These are phyloP conservation scores for Pestalotiopsis sp. DNA, from an alignment of 2,329 filamentous ascomycete species.

Conservation along the genomic window DNA sequence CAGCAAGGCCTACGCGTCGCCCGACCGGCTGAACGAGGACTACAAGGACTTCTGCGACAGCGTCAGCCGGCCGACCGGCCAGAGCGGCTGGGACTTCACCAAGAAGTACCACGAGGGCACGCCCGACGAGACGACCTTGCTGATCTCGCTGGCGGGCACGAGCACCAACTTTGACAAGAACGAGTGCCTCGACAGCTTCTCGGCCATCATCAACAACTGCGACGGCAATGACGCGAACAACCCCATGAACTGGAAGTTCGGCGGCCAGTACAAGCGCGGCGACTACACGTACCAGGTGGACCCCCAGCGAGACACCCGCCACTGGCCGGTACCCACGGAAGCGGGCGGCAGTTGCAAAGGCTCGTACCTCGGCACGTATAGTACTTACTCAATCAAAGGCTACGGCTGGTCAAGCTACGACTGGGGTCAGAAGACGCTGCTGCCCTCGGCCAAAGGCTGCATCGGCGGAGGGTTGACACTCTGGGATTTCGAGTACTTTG, in stretches of 20 bases:
- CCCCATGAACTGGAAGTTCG: not conserved
- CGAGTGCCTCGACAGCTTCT: conserved; percentile 21
- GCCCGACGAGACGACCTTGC: conserved; percentile 28
- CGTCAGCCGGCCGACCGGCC: conserved; percentile 18
- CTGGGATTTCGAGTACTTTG: conserved; percentile 16
- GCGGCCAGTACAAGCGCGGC: not conserved
- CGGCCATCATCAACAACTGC: not conserved
- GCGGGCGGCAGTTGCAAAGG: not conserved
- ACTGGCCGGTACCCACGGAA: not conserved
- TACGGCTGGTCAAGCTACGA: not conserved
- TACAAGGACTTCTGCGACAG: conserved; percentile 31
- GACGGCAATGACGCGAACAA: not conserved
- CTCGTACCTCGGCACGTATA: not conserved
- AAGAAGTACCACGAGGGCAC: conserved; percentile 29
- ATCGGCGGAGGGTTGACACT: conserved; percentile 4
- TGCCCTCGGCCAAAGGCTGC: conserved; percentile 16
- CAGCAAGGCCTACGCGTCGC: conserved; percentile 23
- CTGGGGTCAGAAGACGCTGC: conserved; percentile 9
- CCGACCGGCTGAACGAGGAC: conserved; percentile 25
- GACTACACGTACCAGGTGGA: not conserved
- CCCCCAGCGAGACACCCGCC: not conserved
- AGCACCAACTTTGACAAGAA: conserved; percentile 17
- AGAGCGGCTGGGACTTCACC: conserved; percentile 21
- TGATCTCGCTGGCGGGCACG: conserved; percentile 17
- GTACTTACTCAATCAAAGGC: not conserved